Conservation (phyloP, 805 yeast species). For the Lipomyces orientalis region DNA sequence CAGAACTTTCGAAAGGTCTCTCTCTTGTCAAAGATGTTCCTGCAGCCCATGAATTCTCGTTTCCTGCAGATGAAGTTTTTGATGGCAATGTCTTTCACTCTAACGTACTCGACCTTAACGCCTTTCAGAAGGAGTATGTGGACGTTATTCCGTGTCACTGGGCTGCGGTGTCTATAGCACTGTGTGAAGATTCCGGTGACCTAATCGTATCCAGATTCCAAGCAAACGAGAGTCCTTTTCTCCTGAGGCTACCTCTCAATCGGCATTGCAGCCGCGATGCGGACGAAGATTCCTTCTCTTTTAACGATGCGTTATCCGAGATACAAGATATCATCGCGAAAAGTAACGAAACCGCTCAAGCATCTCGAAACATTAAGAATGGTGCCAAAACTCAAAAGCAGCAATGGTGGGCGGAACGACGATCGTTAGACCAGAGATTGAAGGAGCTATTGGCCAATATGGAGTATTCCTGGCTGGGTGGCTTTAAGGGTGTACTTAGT, state of each 20-base stretch:
- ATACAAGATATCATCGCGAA: constrained; percentile 59
- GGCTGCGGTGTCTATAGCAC: constrained; percentile 66
- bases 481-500: constrained; percentile 68
- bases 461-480: constrained; percentile 77
- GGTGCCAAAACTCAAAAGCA: constrained; percentile 57
- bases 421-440: constrained; percentile 63
- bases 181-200: constrained; percentile 63
- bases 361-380: constrained; percentile 19
- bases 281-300: constrained; percentile 52
- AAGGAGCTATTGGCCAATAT: constrained; percentile 59
- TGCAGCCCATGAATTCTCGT: constrained; percentile 14
- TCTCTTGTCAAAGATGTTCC: constrained; percentile 20
- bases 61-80: neutral
- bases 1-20: constrained; percentile 24
- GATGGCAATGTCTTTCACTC: constrained; percentile 24
- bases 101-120: constrained; percentile 26
- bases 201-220: constrained; percentile 58
- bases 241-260: constrained; percentile 64
- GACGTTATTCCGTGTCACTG: constrained; percentile 55
- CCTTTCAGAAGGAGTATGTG: constrained; percentile 32
- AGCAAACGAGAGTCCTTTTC: constrained; percentile 49
- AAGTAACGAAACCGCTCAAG: constrained; percentile 58
- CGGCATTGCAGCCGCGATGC: constrained; percentile 55
- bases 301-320: constrained; percentile 54
- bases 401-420: constrained; percentile 80